Evolutionary conservation across 306 rosid genomes (phyloP), one percentile per base, ranked within the genome.

Genomic region (Vigna reflexopilosa): DNA sequence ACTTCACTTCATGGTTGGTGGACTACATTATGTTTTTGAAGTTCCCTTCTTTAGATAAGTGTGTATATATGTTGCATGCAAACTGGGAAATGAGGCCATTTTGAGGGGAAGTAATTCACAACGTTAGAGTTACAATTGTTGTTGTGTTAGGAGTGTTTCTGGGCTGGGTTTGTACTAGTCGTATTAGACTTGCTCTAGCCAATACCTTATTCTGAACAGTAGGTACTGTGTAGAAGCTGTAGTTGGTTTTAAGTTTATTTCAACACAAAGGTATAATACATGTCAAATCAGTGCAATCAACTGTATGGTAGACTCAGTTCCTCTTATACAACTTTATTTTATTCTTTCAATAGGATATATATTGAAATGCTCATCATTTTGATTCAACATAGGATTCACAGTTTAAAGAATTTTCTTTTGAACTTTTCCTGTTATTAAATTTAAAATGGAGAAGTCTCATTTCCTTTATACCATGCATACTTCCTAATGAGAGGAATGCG

Each of bases 351-450:
- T 36, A 36, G 59, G 67, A 58, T 59, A 45, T 40, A 14, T 59
- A 34, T 20, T 52, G 67, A 73, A n/a, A 42, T 70, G 68, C 26
- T 42, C 61, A 51, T 67, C n/a, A 36, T 45, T 63, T 69, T 77
- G 20, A 34, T 81, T 81, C 75, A 59, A 9, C 70, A 71, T 52
- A 73, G 61, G 67, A 4, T 78, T 69, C 74, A 62, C 8, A 13
- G 6, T 58, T 68, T 19, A n/a, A 54, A 44, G 47, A 44, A 56
- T 78, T 36, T 56, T 73, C 30, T 54, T 70, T 74, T 38, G 17
- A 63, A 10, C 34, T 68, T 78, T 14, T 50, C 26, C 11, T 55
- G 76, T 20, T 36, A 42, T 40, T 15, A 63, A 36, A 69, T 68
- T 80, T 63, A 17, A 63, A 32, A 26, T 74, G 76, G 47, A 9